Conservation (phyloP, 2,329 filamentous ascomycete genomes). For the Pestalotiopsis sp. region DNA sequence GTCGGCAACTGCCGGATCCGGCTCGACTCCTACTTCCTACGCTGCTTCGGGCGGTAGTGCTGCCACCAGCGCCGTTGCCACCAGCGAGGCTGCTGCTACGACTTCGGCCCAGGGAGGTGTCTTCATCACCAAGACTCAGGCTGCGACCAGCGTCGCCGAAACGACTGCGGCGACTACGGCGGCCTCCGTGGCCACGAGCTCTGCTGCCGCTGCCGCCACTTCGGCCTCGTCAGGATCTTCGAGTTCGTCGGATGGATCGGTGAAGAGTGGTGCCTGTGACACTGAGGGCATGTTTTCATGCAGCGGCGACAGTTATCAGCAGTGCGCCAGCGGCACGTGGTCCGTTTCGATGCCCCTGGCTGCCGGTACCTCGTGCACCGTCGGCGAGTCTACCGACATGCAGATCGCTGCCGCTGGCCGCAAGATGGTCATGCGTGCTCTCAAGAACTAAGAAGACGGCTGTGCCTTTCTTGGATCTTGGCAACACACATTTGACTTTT, state of each 20-base stretch:
- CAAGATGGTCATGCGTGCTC: neutral
- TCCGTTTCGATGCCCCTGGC: slow-evolving; percentile 42
- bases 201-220: slow-evolving; percentile 21
- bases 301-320: slow-evolving; percentile 52
- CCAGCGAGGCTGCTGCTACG: slow-evolving; percentile 20
- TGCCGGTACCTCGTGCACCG: slow-evolving; percentile 43
- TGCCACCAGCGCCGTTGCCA: slow-evolving; percentile 16
- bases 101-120: slow-evolving; percentile 36
- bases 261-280: slow-evolving; percentile 40
- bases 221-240: slow-evolving; percentile 13
- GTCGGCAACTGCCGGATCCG: slow-evolving; percentile 19
- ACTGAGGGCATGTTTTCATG: slow-evolving; percentile 56
- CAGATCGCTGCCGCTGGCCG: slow-evolving; percentile 7
- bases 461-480: neutral
- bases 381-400: slow-evolving; percentile 42
- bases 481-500: neutral
- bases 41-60: slow-evolving; percentile 10
- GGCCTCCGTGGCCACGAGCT: slow-evolving; percentile 20
- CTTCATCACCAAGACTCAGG: slow-evolving; percentile 35
- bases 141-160: slow-evolving; percentile 14
- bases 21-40: slow-evolving; percentile 12
- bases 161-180: slow-evolving; percentile 10
- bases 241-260: slow-evolving; percentile 17
- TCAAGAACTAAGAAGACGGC: neutral
- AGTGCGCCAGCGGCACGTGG: slow-evolving; percentile 54